Evolutionary conservation across 371 early-diverging fungal species (phyloP).

Genomic region (Nematocida sp.): DNA sequence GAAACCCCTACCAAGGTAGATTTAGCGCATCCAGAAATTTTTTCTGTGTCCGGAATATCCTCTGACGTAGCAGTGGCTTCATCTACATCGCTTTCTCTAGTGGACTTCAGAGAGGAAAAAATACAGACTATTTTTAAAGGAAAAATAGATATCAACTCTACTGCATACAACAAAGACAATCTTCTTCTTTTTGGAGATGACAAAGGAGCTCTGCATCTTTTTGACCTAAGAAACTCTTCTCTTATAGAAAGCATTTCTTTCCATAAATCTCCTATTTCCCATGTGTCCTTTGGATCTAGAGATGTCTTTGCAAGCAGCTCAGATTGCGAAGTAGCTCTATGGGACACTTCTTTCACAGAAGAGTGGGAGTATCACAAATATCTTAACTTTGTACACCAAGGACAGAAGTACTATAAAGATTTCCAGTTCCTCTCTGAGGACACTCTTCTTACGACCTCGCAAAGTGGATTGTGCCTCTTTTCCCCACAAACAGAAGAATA

Average conservation of each 20-base stretch:
- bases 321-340: conserved; percentile 64
- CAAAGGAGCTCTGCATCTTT: conserved; percentile 52
- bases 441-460: conserved; percentile 28
- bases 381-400: conserved; percentile 66
- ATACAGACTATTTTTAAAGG: background rate
- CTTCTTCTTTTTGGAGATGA: conserved; percentile 63
- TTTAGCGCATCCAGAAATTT: background rate
- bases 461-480: conserved; percentile 41
- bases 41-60: conserved; percentile 6
- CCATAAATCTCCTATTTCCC: conserved; percentile 62
- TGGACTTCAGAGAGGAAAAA: conserved; percentile 50
- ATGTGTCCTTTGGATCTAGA: conserved; percentile 53
- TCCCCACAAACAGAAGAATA: conserved; percentile 4
- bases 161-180: conserved; percentile 60
- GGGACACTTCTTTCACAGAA: conserved; percentile 64
- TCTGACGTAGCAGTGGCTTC: background rate
- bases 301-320: conserved; percentile 60
- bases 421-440: conserved; percentile 44
- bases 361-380: conserved; percentile 65
- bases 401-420: conserved; percentile 66
- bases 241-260: conserved; percentile 51
- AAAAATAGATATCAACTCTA: conserved; percentile 60
- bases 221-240: conserved; percentile 55
- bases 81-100: conserved; percentile 23
- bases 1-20: background rate